phyloP scores from a whole-genome alignment of 345 rosid species.

The Salix suchowensis region DNA sequence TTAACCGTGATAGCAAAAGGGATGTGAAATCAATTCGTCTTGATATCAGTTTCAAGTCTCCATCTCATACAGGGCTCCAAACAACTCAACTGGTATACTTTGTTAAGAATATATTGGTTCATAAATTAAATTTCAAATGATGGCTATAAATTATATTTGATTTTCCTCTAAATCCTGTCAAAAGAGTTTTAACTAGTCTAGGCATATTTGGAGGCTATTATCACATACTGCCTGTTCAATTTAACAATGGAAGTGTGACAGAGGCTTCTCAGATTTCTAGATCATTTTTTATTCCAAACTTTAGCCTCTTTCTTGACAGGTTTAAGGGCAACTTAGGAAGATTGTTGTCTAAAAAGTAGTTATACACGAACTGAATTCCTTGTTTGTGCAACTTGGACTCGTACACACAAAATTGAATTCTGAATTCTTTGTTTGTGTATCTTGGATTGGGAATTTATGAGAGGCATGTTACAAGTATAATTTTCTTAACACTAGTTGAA shows the following conservation, averaged over 20 bases:
- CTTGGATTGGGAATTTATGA: neutral
- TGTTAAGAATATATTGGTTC: neutral
- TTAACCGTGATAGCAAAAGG: slow-evolving; percentile 32
- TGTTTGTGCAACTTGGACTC: neutral
- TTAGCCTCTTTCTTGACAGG: neutral
- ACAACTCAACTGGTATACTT: slow-evolving; percentile 76
- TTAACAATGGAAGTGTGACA: neutral
- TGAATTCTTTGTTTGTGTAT: neutral
- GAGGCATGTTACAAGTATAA: no score
- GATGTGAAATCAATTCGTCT: slow-evolving; percentile 69
- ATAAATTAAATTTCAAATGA: neutral
- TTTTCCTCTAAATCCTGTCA: neutral
- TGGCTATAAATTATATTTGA: neutral
- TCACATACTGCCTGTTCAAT: no score
- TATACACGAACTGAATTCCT: neutral
- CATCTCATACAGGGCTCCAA: slow-evolving; percentile 92
- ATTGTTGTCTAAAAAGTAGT: neutral
- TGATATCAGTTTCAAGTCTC: slow-evolving; percentile 88
- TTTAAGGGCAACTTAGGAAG: neutral
- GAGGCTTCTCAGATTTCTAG: neutral
- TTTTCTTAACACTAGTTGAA: neutral
- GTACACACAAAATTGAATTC: no score
- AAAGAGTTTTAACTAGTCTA: neutral
- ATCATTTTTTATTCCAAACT: neutral
- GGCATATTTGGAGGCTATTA: no score